phyloP scores from a whole-genome alignment of 2,329 filamentous ascomycete species.

The Thelonectria discophora region DNA sequence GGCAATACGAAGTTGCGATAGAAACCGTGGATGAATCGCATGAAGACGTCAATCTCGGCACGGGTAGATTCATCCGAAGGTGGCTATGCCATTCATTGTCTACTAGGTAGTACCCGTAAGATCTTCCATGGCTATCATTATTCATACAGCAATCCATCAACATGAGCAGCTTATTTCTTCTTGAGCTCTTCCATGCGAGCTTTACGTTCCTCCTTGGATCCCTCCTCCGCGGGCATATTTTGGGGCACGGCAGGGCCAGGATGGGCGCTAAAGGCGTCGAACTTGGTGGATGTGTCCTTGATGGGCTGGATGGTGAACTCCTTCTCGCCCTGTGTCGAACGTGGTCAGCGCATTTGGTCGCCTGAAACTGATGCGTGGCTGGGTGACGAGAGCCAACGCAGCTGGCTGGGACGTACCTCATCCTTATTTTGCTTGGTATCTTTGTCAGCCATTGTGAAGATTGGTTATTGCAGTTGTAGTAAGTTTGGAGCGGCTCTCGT shows the following conservation, averaged over 20 bases:
- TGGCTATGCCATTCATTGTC: slow-evolving; percentile 19
- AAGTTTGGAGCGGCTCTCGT: slow-evolving; percentile 13
- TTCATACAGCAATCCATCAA: slow-evolving; percentile 35
- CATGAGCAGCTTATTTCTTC: slow-evolving; percentile 51
- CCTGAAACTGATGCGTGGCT: not conserved
- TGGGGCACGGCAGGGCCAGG: slow-evolving; percentile 67
- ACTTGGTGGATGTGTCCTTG: slow-evolving; percentile 55
- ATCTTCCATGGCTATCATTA: slow-evolving; percentile 23
- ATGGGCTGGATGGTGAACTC: slow-evolving; percentile 57
- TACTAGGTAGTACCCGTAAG: slow-evolving; percentile 19
- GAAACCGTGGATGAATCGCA: slow-evolving; percentile 12
- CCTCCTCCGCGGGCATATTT: slow-evolving; percentile 64
- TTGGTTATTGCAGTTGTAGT: slow-evolving; percentile 10
- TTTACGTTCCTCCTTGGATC: slow-evolving; percentile 73
- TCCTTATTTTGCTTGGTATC: slow-evolving; percentile 47
- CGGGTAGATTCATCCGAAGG: slow-evolving; percentile 7
- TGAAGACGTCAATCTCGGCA: slow-evolving; percentile 8
- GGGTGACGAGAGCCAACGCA: not conserved
- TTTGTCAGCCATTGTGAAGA: slow-evolving; percentile 22
- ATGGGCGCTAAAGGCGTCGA: slow-evolving; percentile 62
- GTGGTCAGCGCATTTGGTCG: slow-evolving; percentile 23
- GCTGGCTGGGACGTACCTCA: slow-evolving; percentile 32
- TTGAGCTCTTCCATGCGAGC: slow-evolving; percentile 73
- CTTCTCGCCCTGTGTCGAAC: slow-evolving; percentile 50
- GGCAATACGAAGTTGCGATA: slow-evolving; percentile 18